Conservation (phyloP, 495 filamentous ascomycete genomes). For the Aspergillus leporis region DNA sequence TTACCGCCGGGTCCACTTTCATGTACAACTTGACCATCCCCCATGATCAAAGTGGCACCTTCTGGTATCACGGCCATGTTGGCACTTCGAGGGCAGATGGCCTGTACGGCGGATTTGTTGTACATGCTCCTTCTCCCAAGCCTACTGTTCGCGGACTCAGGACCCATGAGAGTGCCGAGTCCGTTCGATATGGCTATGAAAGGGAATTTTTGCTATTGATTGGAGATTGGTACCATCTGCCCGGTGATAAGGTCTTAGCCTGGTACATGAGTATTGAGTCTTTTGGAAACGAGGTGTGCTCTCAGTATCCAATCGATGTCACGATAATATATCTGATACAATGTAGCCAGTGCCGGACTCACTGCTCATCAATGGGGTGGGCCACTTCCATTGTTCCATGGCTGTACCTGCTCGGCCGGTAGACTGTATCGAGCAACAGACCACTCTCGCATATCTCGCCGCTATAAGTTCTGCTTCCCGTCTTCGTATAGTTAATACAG, state of each 20-base stretch:
- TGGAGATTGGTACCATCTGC: conserved; percentile 56
- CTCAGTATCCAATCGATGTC: neutral
- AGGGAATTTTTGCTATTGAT: conserved; percentile 47
- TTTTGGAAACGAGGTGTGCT: conserved; percentile 48
- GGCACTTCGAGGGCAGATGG: conserved; percentile 72
- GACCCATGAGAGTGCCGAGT: neutral
- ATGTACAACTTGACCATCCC: conserved; percentile 78
- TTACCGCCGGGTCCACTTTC: conserved; percentile 62
- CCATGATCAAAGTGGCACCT: conserved; percentile 70
- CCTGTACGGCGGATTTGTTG: conserved; percentile 67
- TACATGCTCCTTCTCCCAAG: conserved; percentile 58
- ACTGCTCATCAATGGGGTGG: conserved; percentile 50
- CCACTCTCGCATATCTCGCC: conserved; percentile 26
- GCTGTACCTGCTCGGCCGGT: conserved; percentile 49
- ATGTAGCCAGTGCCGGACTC: conserved; percentile 52
- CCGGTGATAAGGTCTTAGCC: conserved; percentile 37
- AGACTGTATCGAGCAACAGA: conserved; percentile 34
- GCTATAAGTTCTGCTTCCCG: conserved; percentile 24
- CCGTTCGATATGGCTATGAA: conserved; percentile 31
- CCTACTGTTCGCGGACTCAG: conserved; percentile 32
- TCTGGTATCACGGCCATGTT: conserved; percentile 81
- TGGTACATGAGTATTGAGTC: conserved; percentile 48
- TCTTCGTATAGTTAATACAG: conserved; percentile 41
- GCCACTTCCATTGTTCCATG: conserved; percentile 49
- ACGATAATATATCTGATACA: neutral